These are phyloP conservation scores for Neolentinus lepideus DNA, from an alignment of 1,284 basidiomycete genomes.

Conservation along the genomic window DNA sequence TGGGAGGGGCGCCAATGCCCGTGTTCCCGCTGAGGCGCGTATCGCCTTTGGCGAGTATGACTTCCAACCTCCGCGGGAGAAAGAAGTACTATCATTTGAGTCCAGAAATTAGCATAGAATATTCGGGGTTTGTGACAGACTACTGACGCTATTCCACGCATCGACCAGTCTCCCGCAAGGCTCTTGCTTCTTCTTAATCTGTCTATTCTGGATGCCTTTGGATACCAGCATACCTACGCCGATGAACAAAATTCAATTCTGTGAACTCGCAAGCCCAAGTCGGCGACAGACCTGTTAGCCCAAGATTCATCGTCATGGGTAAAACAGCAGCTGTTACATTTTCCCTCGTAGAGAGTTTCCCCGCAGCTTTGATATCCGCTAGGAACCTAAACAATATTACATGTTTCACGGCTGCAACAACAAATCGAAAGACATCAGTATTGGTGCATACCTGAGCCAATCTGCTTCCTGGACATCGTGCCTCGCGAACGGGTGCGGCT, in stretches of 20 bases:
- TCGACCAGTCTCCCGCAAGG: slow-evolving; percentile 23
- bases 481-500: slow-evolving; percentile 30
- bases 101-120: not conserved
- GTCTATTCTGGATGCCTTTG: slow-evolving; percentile 10
- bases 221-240: slow-evolving; percentile 9
- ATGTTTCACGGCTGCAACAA: not conserved
- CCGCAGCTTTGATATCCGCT: slow-evolving; percentile 18
- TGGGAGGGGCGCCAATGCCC: not conserved
- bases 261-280: slow-evolving; percentile 5
- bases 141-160: slow-evolving; percentile 28
- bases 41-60: slow-evolving; percentile 27
- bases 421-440: not conserved
- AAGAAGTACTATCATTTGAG: slow-evolving; percentile 25
- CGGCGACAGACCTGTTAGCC: not conserved
- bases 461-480: slow-evolving; percentile 33
- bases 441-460: slow-evolving; percentile 25
- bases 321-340: slow-evolving; percentile 10
- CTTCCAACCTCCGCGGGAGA: slow-evolving; percentile 25
- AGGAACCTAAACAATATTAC: slow-evolving; percentile 22
- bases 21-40: slow-evolving; percentile 16
- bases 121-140: not conserved
- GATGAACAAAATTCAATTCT: not conserved
- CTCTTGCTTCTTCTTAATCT: slow-evolving; percentile 10
- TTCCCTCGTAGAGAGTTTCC: slow-evolving; percentile 15
- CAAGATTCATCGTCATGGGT: slow-evolving; percentile 10